Conservation (phyloP, 2,329 filamentous ascomycete species). For the Penicillium sclerotiorum region DNA sequence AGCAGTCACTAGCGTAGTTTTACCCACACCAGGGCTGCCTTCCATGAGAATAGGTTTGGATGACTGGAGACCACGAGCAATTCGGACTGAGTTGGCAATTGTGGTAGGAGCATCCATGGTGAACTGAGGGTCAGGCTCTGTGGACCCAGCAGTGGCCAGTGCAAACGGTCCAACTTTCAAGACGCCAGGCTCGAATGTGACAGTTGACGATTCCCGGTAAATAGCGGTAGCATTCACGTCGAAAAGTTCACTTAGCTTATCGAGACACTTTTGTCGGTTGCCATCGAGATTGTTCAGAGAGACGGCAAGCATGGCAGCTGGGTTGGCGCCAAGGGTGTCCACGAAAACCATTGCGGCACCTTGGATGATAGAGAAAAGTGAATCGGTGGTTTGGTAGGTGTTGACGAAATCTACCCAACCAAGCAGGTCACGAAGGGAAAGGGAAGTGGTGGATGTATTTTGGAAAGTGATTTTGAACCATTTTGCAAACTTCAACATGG, state of each 20-base stretch:
- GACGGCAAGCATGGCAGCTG: slow-evolving; percentile 79
- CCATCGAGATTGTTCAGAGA: slow-evolving; percentile 68
- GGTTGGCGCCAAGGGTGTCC: slow-evolving; percentile 92
- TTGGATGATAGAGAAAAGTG: slow-evolving; percentile 65
- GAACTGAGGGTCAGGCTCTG: slow-evolving; percentile 62
- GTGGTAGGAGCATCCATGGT: slow-evolving; percentile 90
- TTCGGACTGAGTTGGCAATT: slow-evolving; percentile 83
- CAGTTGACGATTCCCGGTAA: slow-evolving; percentile 65
- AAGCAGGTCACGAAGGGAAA: slow-evolving; percentile 90
- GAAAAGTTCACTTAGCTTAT: slow-evolving; percentile 70
- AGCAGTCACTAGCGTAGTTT: slow-evolving; percentile 89
- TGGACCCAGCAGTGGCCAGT: slow-evolving; percentile 57
- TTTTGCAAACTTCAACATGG: slow-evolving; percentile 82
- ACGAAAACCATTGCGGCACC: slow-evolving; percentile 95
- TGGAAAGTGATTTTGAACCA: slow-evolving; percentile 88
- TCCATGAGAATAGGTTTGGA: slow-evolving; percentile 91
- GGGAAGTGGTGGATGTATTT: slow-evolving; percentile 71
- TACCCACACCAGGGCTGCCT: slow-evolving; percentile 96
- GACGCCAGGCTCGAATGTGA: slow-evolving; percentile 56
- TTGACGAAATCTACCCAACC: slow-evolving; percentile 96
- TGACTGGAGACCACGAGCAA: slow-evolving; percentile 85
- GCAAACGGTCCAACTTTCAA: slow-evolving; percentile 76
- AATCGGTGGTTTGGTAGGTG: slow-evolving; percentile 55
- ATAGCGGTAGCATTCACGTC: slow-evolving; percentile 63
- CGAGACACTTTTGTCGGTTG: slow-evolving; percentile 73